phyloP scores from a whole-genome alignment of 225 moss, liverwort and hornwort genomes.

The Climacium dendroides region DNA sequence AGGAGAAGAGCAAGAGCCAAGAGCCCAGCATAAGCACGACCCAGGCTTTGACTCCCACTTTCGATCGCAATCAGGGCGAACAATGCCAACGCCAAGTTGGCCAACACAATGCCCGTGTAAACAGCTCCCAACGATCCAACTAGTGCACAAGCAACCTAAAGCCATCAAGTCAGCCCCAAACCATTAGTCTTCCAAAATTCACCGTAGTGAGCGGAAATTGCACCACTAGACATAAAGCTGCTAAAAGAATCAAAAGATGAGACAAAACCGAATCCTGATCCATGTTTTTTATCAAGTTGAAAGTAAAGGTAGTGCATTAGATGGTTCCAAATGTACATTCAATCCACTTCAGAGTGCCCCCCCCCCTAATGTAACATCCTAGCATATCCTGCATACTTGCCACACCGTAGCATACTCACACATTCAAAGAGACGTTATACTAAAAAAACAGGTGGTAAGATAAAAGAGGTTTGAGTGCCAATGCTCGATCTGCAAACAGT shows the following conservation, averaged over 20 bases:
- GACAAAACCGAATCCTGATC: background rate
- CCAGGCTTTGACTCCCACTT: conserved; percentile 80
- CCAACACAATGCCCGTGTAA: conserved; percentile 69
- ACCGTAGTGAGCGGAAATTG: background rate
- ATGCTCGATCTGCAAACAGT: background rate
- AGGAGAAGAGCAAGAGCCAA: conserved; percentile 60
- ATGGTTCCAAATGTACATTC: background rate
- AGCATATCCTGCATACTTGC: background rate
- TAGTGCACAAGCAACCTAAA: conserved; percentile 73
- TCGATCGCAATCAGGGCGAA: conserved; percentile 96
- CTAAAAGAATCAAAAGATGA: background rate
- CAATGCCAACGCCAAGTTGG: conserved; percentile 86
- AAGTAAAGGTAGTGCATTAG: background rate
- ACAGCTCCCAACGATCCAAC: conserved; percentile 83
- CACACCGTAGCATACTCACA: background rate
- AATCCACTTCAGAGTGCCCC: background rate
- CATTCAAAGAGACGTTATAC: background rate
- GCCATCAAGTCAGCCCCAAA: background rate
- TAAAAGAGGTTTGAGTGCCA: background rate
- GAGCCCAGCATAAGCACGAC: conserved; percentile 72
- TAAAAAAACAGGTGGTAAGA: background rate
- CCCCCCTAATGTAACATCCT: background rate
- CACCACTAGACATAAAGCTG: background rate
- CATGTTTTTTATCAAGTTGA: background rate
- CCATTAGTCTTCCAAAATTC: background rate